phyloP scores from a whole-genome alignment of 148 eudicot genomes.

The Tetragonia tetragonoides region DNA sequence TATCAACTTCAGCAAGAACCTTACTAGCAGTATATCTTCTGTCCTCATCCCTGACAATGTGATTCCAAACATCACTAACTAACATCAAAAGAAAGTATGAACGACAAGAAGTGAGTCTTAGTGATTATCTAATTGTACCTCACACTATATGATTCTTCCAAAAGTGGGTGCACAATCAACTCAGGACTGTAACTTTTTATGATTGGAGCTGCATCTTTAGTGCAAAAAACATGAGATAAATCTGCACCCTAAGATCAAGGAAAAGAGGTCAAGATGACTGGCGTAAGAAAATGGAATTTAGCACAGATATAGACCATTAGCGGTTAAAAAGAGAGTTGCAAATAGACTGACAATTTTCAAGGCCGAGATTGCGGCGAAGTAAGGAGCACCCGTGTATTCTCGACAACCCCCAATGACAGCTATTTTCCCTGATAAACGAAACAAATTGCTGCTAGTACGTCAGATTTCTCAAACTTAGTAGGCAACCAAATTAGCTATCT shows the following conservation, averaged over 20 bases:
- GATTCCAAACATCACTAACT: neutral
- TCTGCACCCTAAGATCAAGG: constrained; percentile 79
- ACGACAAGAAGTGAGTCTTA: neutral
- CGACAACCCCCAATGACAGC: constrained; percentile 98
- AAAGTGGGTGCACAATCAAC: constrained; percentile 91
- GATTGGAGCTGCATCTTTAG: constrained; percentile 93
- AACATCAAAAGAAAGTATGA: neutral
- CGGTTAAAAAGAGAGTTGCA: neutral
- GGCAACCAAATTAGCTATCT: neutral
- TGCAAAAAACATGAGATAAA: constrained; percentile 93
- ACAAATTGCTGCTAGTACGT: constrained; percentile 7
- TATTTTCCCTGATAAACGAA: constrained; percentile 65
- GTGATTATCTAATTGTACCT: constrained; percentile 37
- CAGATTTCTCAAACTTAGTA: neutral
- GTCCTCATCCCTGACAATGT: constrained; percentile 70
- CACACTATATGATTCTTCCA: constrained; percentile 91
- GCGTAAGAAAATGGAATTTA: neutral
- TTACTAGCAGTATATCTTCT: constrained; percentile 42
- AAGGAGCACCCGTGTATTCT: constrained; percentile 98
- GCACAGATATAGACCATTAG: neutral
- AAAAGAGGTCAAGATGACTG: constrained; percentile 5
- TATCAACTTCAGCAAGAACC: constrained; percentile 70
- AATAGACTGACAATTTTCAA: constrained; percentile 75
- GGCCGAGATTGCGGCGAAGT: constrained; percentile 94
- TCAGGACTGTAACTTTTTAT: constrained; percentile 95